Conservation (phyloP, 306 rosid species). For the Ormosia emarginata region DNA sequence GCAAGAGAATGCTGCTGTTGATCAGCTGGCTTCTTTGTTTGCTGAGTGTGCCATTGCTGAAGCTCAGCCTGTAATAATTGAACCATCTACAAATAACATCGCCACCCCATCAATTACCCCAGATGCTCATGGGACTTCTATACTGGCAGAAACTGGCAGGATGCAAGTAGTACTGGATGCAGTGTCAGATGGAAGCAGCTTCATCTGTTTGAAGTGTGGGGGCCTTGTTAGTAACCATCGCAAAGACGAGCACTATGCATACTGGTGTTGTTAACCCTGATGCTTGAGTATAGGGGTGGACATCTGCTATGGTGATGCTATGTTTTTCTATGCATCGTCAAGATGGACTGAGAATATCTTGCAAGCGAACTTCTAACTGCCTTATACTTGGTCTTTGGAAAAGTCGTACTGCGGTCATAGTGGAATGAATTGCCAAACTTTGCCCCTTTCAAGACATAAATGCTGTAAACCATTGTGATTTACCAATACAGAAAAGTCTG, state of each 20-base stretch:
- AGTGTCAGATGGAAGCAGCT: conserved; percentile 92
- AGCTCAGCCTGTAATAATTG: conserved; percentile 54
- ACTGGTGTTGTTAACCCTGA: conserved; percentile 73
- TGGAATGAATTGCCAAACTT: conserved; percentile 18
- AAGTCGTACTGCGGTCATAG: conserved; percentile 14
- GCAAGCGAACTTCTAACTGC: background rate
- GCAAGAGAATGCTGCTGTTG: conserved; percentile 64
- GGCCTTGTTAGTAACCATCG: conserved; percentile 91
- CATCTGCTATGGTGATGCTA: conserved; percentile 16
- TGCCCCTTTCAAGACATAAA: conserved; percentile 1
- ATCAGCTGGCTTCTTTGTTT: conserved; percentile 90
- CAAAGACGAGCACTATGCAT: conserved; percentile 80
- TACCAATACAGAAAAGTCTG: conserved; percentile 6
- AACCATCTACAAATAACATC: conserved; percentile 25
- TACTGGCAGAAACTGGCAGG: conserved; percentile 88
- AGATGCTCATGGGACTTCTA: conserved; percentile 58
- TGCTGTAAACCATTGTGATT: conserved; percentile 30
- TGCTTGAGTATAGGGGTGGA: background rate
- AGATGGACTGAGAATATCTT: conserved; percentile 3
- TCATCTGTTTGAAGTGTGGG: conserved; percentile 92
- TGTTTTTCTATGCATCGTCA: conserved; percentile 27
- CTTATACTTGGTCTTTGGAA: conserved; percentile 11
- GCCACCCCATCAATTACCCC: conserved; percentile 21
- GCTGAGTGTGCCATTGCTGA: conserved; percentile 97
- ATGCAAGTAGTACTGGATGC: conserved; percentile 89